phyloP scores from a whole-genome alignment of 352 stramenopile genomes.

The Globisporangium iwayamae region DNA sequence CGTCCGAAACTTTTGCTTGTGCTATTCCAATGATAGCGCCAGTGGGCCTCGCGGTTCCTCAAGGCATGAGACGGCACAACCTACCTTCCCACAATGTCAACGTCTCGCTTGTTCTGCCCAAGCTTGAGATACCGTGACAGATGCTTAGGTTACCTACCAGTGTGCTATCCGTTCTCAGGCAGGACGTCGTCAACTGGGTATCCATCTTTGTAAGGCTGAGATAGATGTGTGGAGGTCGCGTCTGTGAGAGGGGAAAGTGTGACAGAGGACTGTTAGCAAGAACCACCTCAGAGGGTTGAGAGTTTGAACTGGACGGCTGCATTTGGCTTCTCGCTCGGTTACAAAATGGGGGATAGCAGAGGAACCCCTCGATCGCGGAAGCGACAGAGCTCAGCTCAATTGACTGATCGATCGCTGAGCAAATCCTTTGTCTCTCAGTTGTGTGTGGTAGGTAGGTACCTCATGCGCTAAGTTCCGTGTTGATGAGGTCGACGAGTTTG shows the following conservation, averaged over 20 bases:
- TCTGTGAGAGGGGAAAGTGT: not conserved
- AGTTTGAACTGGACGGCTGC: not conserved
- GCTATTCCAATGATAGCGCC: too few species aligned
- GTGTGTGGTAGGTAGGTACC: not conserved
- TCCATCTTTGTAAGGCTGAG: too few species aligned
- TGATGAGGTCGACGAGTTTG: slow-evolving; percentile 71
- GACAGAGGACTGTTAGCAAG: not conserved
- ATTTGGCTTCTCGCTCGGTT: not conserved
- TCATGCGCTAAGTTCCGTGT: slow-evolving; percentile 37
- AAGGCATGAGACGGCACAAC: too few species aligned
- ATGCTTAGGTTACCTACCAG: too few species aligned
- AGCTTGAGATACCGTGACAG: too few species aligned
- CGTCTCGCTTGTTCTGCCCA: too few species aligned
- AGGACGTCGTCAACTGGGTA: too few species aligned
- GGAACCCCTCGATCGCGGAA: not conserved
- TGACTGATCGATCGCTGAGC: not conserved
- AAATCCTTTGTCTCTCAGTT: not conserved
- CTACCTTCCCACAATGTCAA: too few species aligned
- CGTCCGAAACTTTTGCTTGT: too few species aligned
- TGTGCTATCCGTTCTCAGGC: too few species aligned
- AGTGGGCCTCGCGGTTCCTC: too few species aligned
- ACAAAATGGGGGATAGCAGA: not conserved
- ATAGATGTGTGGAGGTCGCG: too few species aligned
- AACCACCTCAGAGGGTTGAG: not conserved
- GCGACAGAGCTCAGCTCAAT: not conserved